These are phyloP conservation scores for Dianthus caryophyllus DNA, from an alignment of 148 eudicot species.

Conservation along the genomic window DNA sequence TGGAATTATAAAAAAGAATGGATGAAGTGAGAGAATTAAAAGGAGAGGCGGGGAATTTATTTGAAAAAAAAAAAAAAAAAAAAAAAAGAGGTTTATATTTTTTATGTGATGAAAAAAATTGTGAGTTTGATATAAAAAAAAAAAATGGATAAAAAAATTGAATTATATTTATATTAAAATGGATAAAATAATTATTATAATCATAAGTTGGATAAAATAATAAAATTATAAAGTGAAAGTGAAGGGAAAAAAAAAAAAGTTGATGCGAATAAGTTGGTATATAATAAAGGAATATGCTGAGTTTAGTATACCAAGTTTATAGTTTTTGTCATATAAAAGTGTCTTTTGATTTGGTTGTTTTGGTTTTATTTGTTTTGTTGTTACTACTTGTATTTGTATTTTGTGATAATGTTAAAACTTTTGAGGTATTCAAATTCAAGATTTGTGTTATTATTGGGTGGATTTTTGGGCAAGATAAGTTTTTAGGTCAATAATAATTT, in stretches of 20 bases:
- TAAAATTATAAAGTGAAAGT: too few relatives aligned
- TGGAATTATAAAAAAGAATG: not conserved
- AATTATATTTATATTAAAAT: too few relatives aligned
- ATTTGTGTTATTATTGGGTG: too few relatives aligned
- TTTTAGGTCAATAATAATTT: too few relatives aligned
- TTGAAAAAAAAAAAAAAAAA: not conserved
- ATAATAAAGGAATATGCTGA: not conserved
- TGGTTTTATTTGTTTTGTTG: not conserved
- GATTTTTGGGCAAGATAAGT: not conserved
- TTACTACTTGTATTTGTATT: not conserved
- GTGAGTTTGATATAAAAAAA: too few relatives aligned
- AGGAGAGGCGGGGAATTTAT: slow-evolving; percentile 7
- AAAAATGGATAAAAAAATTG: too few relatives aligned
- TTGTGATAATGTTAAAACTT: not conserved
- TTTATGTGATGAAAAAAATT: not conserved
- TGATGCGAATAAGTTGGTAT: not conserved
- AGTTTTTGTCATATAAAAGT: not conserved
- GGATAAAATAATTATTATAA: too few relatives aligned
- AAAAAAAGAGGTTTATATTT: not conserved
- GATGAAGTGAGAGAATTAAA: slow-evolving; percentile 6
- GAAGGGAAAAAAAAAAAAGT: not conserved
- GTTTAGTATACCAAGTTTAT: not conserved
- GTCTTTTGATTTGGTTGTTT: not conserved
- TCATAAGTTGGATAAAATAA: too few relatives aligned
- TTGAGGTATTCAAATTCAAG: too few relatives aligned